A percentile compares a stretch with the other conserved stretches of the same genome.
Evolutionary conservation across 2,329 filamentous ascomycete genomes (phyloP).

Genomic region (Ceratocystis alfenasii): DNA sequence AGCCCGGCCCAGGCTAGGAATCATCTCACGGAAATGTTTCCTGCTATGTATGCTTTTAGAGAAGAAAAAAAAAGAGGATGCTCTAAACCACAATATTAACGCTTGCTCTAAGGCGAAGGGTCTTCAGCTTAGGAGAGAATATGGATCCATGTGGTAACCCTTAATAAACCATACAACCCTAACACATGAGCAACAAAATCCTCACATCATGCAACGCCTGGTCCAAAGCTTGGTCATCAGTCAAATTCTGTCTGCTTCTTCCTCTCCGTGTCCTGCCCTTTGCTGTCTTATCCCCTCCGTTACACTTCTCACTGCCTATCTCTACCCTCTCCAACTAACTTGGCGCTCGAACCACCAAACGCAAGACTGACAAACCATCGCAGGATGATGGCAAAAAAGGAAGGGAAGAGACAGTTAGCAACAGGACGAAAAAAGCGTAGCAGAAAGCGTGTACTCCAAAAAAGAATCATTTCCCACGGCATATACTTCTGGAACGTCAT

Average conservation of each 20-base stretch:
- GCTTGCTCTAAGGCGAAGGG: not conserved
- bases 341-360: not conserved
- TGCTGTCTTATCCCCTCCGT: not conserved
- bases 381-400: not conserved
- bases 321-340: not conserved
- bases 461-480: not conserved
- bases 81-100: not conserved
- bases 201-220: not conserved
- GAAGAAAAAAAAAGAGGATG: not conserved
- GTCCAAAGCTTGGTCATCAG: not conserved
- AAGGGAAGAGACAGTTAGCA: not conserved
- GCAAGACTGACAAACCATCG: not conserved
- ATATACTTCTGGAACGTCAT: constrained; percentile 1
- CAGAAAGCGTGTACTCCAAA: not conserved
- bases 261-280: not conserved
- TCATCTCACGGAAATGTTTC: not conserved
- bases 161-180: not conserved
- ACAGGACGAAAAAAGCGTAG: not conserved
- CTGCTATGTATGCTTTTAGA: not conserved
- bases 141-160: not conserved
- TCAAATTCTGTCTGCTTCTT: not conserved
- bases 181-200: not conserved
- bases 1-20: not conserved
- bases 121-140: not conserved
- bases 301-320: not conserved